Evolutionary conservation across 805 yeast species (phyloP), one percentile per base, ranked within the genome.

Genomic region (Suhomyces prunicola): DNA sequence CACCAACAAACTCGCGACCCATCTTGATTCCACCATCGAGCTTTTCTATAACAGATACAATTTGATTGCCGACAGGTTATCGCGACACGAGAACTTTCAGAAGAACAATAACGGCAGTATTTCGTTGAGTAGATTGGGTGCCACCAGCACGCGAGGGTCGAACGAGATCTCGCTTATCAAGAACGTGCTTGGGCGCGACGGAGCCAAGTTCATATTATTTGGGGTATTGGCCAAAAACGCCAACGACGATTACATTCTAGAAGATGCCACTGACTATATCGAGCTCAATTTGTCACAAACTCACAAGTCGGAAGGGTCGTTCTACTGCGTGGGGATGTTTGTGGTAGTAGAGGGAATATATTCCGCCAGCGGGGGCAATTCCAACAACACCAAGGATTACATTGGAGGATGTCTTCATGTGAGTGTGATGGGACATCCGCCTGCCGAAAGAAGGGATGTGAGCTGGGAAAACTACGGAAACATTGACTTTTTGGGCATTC

Each of bases 271-370:
- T 1, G 97, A 90, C 54, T 70, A 77, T 44, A 85, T 93, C 9
- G 86, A 82, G 58, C 70, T 94, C 12, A 88, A 88, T 52, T 62
- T 88, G 5, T 70, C 78, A 8, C 86, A 86, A 58, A 76, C 90
- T 1, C 73, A 77, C 15, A 86, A 87, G 44, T 80, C 87, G 23
- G 75, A 75, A 2, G 90, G 86, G 0, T 78, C 86, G 7, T 92
- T 82, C 61, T 86, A 82, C 61, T 82, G 85, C 2, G 77, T 82
- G 0, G 98, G 99, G 1, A 84, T 87, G 74, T 84, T 87, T 60
- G 82, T 90, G 0, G 70, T 93, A 2, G 86, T 88, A 50, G 96
- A 90, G 63, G 99, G 99, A 15, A 83, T 89, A 15, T 90, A 90
- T 64, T 83, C 85, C 13, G 84, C 86, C 3, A 80, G 83, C 15